Evolutionary conservation across 2,329 filamentous ascomycete genomes (phyloP), one percentile per base, ranked within the genome.

Genomic region (Talaromyces sp.): DNA sequence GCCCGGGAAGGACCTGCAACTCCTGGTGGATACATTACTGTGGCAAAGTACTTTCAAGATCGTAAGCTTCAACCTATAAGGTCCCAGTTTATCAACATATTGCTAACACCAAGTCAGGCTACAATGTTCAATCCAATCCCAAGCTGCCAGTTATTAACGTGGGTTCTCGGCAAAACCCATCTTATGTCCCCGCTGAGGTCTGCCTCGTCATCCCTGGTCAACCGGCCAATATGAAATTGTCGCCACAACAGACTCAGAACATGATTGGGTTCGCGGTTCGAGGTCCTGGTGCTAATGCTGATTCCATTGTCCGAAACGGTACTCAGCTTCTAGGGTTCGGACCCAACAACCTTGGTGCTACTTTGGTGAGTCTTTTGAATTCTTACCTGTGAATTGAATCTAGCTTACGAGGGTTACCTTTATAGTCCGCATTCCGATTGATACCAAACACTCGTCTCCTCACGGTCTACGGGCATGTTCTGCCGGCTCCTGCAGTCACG

Each of bases 251-350:
- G 67, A 88, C 87, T 0, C 79, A 81, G 0, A 66, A 75, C 0
- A 91, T 93, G 88, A 85, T 92, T 56, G 74, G 75, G 0, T 89
- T 90, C 69, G 88, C 90, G 3, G 89, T 87, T 61, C 82, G 88
- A 1, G 75, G 76, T 0, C 89, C 90, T 0, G 80, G 80, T 4
- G 75, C 80, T 5, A 93, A 92, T 63, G 88, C 85, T 0, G 68
- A 78, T 0, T 88, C 86, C 0, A 87, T 93, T 55, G 61, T 62
- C 14, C 58, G 48, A 0, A 56, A 65, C 6, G 69, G 69, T n/a
- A 64, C 67, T 2, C 60, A 76, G 19, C 75, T 85, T 5, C 78
- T 93, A 24, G 82, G 83, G 1, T 78, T 91, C 2, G 81, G 85
- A 50, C 71, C 69, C 0, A 67, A 75, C 0, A 67, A 75, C 2